phyloP scores from a whole-genome alignment of 2,329 filamentous ascomycete species.

The Alternaria gaisen region DNA sequence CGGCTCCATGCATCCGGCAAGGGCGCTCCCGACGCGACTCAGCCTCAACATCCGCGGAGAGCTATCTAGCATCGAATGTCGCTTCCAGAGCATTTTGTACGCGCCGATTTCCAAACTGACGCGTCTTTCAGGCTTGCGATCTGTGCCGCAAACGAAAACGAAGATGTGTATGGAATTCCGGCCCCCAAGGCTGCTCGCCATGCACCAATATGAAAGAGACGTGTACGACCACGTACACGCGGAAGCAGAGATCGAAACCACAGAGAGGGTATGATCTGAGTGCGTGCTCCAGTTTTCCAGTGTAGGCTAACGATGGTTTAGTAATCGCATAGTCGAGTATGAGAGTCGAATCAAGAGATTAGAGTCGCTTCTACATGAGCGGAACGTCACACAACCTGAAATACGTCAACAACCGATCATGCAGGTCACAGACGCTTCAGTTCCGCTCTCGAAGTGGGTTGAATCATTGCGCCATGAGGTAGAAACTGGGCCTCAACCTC shows the following conservation, averaged over 20 bases:
- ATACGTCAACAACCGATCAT: constrained; percentile 25
- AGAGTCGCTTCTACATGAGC: constrained; percentile 35
- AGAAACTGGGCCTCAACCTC: constrained; percentile 21
- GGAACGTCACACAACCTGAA: constrained; percentile 30
- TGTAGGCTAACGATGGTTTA: neutral
- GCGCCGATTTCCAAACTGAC: neutral
- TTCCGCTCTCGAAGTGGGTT: constrained; percentile 29
- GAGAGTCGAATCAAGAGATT: constrained; percentile 34
- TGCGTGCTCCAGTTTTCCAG: neutral
- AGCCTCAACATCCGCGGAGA: neutral
- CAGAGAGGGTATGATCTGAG: constrained; percentile 28
- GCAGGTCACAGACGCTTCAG: constrained; percentile 21
- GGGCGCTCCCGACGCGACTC: neutral
- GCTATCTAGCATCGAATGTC: neutral
- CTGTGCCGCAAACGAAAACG: constrained; percentile 38
- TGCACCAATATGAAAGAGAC: constrained; percentile 35
- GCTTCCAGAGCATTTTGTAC: neutral
- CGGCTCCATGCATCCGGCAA: neutral
- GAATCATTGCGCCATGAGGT: constrained; percentile 31
- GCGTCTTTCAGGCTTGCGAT: constrained; percentile 31
- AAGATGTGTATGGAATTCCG: constrained; percentile 33
- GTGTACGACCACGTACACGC: constrained; percentile 35
- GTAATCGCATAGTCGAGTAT: constrained; percentile 36
- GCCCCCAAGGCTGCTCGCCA: constrained; percentile 28
- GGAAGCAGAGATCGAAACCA: constrained; percentile 34